Evolutionary conservation across 805 yeast genomes (phyloP), one percentile per base, ranked within the genome.

Genomic region (Candida stauntonica): DNA sequence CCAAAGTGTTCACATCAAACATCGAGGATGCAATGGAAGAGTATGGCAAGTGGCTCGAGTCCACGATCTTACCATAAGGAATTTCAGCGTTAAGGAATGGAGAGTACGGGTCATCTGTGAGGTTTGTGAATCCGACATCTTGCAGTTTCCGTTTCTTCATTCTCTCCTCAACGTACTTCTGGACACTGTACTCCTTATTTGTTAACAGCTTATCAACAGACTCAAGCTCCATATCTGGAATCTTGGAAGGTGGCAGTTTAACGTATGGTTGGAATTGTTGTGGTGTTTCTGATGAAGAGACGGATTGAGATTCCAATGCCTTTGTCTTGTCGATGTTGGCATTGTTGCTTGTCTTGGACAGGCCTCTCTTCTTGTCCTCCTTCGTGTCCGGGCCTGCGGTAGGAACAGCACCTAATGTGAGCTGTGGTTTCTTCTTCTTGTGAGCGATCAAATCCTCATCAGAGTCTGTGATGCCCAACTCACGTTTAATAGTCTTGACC

Each of bases 151-250:
- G 68, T 46, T 83, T 81, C 35, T 76, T 77, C 61, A 91, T 70
- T 58, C 86, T 85, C 50, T 86, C 95, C 46, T 79, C 76, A 34
- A 93, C 96, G n/a, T 86, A 94, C 39, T 79, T 75, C 45, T 80
- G 79, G 45, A 89, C 81, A 6, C 86, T 81, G 39, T 73, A 79
- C 44, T 86, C 82, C 61, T 87, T 86, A 46, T 81, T 89, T 33
- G 75, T 69, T 35, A 85, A 63, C 17, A 87, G 79, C 32, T 78
- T 73, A 38, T 84, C 85, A 9, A 88, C 89, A 5, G 95, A 86
- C 17, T 84, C 81, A 44, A 91, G 68, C 33, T 87, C 95, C 72
- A 89, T 73, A 61, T 91, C 97, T 13, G 98, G 97, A 46, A 91
- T 85, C 61, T 87, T 86, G 2, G 96, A 84, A 27, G 93, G 82